A percentile compares a stretch with the other conserved stretches of the same genome.
phyloP scores from a whole-genome alignment of 2,329 filamentous ascomycete species.

The Hymenoscyphus repandus region DNA sequence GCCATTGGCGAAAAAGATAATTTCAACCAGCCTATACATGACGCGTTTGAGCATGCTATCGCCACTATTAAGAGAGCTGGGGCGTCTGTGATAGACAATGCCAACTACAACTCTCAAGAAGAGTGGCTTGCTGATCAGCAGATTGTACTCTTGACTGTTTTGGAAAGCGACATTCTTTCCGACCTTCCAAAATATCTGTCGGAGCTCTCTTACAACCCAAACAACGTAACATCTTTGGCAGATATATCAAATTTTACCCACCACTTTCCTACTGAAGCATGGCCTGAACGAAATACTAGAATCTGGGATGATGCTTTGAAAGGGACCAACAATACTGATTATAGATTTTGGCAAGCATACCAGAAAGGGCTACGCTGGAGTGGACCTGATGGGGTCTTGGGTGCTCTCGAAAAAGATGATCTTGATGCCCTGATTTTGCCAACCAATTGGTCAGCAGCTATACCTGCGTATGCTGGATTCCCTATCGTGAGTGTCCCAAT shows the following conservation, averaged over 20 bases:
- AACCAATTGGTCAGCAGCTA: constrained; percentile 41
- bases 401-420: constrained; percentile 41
- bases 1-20: constrained; percentile 28
- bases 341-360: constrained; percentile 51
- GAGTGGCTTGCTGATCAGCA: constrained; percentile 29
- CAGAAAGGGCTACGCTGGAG: constrained; percentile 45
- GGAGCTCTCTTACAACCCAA: constrained; percentile 38
- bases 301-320: constrained; percentile 49
- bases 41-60: constrained; percentile 52
- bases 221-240: constrained; percentile 10
- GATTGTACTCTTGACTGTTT: constrained; percentile 36
- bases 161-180: constrained; percentile 54
- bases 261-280: constrained; percentile 6
- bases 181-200: constrained; percentile 53
- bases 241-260: constrained; percentile 12
- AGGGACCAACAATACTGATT: constrained; percentile 49
- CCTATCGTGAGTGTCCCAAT: constrained; percentile 64
- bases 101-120: constrained; percentile 51
- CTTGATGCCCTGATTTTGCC: constrained; percentile 63
- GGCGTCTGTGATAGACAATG: constrained; percentile 53
- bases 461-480: constrained; percentile 69
- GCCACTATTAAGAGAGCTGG: constrained; percentile 48
- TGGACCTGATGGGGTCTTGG: constrained; percentile 54
- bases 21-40: constrained; percentile 38
- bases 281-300: constrained; percentile 44